Conservation (phyloP, 352 stramenopile genomes). For the Globisporangium heterothallicum region DNA sequence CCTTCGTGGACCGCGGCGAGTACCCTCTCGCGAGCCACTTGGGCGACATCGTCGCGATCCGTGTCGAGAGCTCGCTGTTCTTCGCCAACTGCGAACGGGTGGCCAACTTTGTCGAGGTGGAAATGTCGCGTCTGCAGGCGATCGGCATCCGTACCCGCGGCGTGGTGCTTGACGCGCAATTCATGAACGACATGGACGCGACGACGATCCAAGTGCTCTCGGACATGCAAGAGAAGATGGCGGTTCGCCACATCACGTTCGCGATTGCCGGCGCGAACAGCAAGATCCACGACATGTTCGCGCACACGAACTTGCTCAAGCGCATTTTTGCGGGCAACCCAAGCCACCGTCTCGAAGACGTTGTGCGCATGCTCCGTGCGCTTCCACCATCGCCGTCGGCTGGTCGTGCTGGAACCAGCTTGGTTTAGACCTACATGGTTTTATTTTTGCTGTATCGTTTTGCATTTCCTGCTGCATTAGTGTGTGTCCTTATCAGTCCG, state of each 20-base stretch:
- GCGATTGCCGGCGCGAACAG: constrained; percentile 39
- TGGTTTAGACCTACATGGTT: background rate
- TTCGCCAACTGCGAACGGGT: constrained; percentile 58
- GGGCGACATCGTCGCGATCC: constrained; percentile 30
- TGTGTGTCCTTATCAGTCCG: background rate
- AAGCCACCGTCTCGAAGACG: constrained; percentile 19
- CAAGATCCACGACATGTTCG: constrained; percentile 29
- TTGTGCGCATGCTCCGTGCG: constrained; percentile 19
- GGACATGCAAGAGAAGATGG: constrained; percentile 50
- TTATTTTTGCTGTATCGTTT: too few species aligned
- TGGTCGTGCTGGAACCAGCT: background rate
- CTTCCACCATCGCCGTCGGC: constrained; percentile 1
- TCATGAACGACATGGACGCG: constrained; percentile 56
- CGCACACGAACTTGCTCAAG: constrained; percentile 36
- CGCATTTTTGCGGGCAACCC: constrained; percentile 21
- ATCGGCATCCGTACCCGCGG: constrained; percentile 24
- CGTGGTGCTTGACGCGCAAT: constrained; percentile 38
- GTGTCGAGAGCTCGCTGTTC: constrained; percentile 49
- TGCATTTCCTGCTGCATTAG: too few species aligned
- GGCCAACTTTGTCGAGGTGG: constrained; percentile 25
- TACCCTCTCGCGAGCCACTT: constrained; percentile 20
- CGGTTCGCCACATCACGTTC: constrained; percentile 28
- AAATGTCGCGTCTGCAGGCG: constrained; percentile 24
- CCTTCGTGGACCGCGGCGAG: constrained; percentile 27
- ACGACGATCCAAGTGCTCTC: constrained; percentile 57